These are phyloP conservation scores for Trichoderma koningiopsis DNA, from an alignment of 2,329 filamentous ascomycete species.

Conservation along the genomic window DNA sequence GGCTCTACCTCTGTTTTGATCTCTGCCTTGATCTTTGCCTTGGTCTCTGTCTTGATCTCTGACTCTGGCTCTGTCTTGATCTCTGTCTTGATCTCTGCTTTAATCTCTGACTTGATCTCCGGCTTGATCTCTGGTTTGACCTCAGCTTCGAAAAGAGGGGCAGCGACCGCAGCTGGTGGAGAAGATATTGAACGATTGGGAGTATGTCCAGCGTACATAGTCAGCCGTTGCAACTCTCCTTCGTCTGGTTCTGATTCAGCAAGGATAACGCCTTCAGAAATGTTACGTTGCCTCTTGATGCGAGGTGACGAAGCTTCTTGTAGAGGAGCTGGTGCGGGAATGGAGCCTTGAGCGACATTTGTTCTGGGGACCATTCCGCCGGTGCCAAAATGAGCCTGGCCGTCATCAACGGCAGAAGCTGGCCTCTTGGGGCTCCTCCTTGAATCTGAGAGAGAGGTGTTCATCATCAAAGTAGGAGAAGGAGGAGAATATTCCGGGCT, in stretches of 20 bases:
- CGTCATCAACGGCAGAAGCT: constrained; percentile 52
- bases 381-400: constrained; percentile 60
- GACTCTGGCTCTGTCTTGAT: background rate
- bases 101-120: background rate
- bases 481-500: background rate
- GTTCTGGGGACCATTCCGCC: constrained; percentile 61
- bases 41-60: background rate
- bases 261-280: background rate
- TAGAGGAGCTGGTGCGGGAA: constrained; percentile 46
- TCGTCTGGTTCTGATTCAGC: constrained; percentile 44
- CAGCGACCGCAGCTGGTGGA: constrained; percentile 43
- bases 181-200: constrained; percentile 61
- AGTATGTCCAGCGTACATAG: constrained; percentile 65
- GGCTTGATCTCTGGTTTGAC: background rate
- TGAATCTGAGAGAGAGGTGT: background rate
- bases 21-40: background rate
- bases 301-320: constrained; percentile 35
- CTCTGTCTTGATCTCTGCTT: background rate
- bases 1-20: background rate
- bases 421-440: constrained; percentile 1
- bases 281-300: background rate
- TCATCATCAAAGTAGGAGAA: background rate
- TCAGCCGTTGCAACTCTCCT: constrained; percentile 54
- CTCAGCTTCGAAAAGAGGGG: background rate
- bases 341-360: constrained; percentile 54